phyloP scores from a whole-genome alignment of 805 yeast genomes.

The Helenozyma baotianmanensis region DNA sequence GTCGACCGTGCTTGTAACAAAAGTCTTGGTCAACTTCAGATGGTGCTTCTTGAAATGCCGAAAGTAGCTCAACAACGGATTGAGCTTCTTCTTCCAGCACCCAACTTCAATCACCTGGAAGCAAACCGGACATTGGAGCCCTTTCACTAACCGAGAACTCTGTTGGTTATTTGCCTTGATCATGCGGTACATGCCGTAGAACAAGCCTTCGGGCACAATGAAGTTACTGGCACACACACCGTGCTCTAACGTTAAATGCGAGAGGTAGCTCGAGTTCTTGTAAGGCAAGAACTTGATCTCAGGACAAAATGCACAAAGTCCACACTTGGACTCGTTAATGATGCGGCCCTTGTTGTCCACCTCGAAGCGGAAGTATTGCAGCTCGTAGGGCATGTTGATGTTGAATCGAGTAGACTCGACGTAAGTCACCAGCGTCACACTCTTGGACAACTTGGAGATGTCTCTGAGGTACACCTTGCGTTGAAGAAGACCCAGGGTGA shows the following conservation, averaged over 20 bases:
- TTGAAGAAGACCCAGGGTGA: slow-evolving; percentile 14
- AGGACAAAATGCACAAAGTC: slow-evolving; percentile 31
- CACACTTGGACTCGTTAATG: slow-evolving; percentile 25
- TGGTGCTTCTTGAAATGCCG: slow-evolving; percentile 27
- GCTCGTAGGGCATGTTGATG: slow-evolving; percentile 25
- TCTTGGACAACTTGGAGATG: slow-evolving; percentile 11
- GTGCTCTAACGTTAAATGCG: slow-evolving; percentile 32
- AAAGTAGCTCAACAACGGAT: slow-evolving; percentile 25
- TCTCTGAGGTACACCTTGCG: slow-evolving; percentile 17
- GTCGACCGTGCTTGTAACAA: slow-evolving; percentile 11
- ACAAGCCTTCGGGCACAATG: slow-evolving; percentile 28
- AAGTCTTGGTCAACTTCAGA: slow-evolving; percentile 14
- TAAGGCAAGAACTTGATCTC: slow-evolving; percentile 26
- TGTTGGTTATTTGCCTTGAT: slow-evolving; percentile 12
- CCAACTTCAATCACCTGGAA: slow-evolving; percentile 22
- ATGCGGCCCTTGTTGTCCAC: slow-evolving; percentile 16
- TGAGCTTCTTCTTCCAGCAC: slow-evolving; percentile 26
- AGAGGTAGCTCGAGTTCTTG: slow-evolving; percentile 29
- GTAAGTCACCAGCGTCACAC: slow-evolving; percentile 22
- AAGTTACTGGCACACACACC: slow-evolving; percentile 29
- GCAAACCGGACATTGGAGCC: slow-evolving; percentile 26
- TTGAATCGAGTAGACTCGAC: slow-evolving; percentile 18
- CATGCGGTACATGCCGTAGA: slow-evolving; percentile 23
- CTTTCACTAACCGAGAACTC: slow-evolving; percentile 19
- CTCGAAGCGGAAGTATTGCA: slow-evolving; percentile 27